These are phyloP conservation scores for Toxicodendron radicans DNA, from an alignment of 345 rosid species.

Conservation along the genomic window DNA sequence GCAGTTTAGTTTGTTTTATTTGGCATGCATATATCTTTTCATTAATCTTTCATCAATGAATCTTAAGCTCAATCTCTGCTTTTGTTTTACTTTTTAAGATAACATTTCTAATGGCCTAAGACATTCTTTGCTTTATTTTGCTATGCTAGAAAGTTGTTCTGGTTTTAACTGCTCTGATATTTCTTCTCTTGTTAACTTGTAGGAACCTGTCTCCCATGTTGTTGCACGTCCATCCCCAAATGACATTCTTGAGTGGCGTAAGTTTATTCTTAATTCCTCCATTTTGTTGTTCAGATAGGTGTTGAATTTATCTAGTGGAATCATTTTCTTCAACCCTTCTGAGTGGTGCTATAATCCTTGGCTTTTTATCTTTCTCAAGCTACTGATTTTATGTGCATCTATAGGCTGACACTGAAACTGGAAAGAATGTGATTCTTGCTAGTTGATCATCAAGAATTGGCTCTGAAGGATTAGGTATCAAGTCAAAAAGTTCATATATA, in stretches of 20 bases:
- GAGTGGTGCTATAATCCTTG: neutral
- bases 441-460: slow-evolving; percentile 1
- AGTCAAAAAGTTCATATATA: neutral
- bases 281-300: slow-evolving; percentile 7
- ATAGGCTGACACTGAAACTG: neutral
- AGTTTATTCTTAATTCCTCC: slow-evolving; percentile 32
- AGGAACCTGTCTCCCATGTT: slow-evolving; percentile 95
- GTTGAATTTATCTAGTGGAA: slow-evolving; percentile 13
- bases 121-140: neutral
- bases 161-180: slow-evolving; percentile 13
- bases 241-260: slow-evolving; percentile 98
- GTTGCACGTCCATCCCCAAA: slow-evolving; percentile 93
- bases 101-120: neutral
- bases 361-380: neutral
- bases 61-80: neutral
- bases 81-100: neutral
- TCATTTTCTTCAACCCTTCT: neutral
- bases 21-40: neutral
- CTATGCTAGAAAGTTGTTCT: neutral
- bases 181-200: slow-evolving; percentile 29
- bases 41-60: neutral
- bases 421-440: neutral
- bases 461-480: slow-evolving; percentile 9
- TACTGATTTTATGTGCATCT: neutral
- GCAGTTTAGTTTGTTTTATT: neutral